Base-by-base conservation (phyloP, 169 alveolate species). In the Sarcocystis neurona region DNA sequence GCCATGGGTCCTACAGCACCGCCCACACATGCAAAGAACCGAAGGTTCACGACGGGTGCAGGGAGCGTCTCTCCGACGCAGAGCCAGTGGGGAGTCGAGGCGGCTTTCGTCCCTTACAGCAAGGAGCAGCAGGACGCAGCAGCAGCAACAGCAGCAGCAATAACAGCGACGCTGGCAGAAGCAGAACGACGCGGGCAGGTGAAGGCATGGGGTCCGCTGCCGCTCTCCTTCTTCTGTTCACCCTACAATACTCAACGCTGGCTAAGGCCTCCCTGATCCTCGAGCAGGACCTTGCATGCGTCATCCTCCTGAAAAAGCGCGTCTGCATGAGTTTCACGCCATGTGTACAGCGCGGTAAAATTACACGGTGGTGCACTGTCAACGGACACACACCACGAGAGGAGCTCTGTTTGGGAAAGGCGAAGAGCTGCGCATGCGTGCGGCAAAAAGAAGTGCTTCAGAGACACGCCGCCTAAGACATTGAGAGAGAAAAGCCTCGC, bases 201-300 rank as follows among this genome's bases (percentile, higher is more conserved):
- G n/a, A 43, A 47, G 47, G 46, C 37, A 8, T 77, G 85, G 85
- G 85, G 85, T 27, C 85, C 60, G 32, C 46, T 77, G 23, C 85
- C 85, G 18, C 85, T 68, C 1, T 77, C 85, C 30, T 77, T 77
- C 68, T 77, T 77, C 68, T 30, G 70, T 20, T 77, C 85, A 0
- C 85, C 85, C 46, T 77, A 77, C 85, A 77, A 77, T 44, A 77
- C 85, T 0, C 85, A 77, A 32, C 18, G n/a, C 60, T 77, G 85
- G 85, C n/a, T 30, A 23, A 23, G 23, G 66, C 12, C 66, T 53
- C 66, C 23, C 30, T 53, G 30, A 15, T 12, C 66, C 12, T 53
- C 30, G 12, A 23, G 66, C 66, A 15, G 66, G 66, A 53, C 23
- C 12, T 15, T 15, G 66, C 66, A 23, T 53, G 12, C 66, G 30